These are phyloP conservation scores for Paraleonurus japonicus DNA, from an alignment of 257 asterid genomes.

Conservation along the genomic window DNA sequence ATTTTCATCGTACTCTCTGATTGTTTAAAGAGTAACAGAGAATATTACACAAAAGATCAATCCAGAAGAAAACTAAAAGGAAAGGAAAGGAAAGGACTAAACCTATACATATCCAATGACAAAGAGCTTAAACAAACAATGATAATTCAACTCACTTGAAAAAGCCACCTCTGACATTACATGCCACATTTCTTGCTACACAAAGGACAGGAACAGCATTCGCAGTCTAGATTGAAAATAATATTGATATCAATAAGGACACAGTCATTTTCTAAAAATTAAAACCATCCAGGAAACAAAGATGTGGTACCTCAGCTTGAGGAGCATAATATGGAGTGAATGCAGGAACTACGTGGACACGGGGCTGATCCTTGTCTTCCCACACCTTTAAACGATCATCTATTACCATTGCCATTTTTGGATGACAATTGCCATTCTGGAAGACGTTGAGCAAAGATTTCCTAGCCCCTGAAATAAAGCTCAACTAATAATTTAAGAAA, in stretches of 20 bases:
- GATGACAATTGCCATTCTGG: conserved; percentile 89
- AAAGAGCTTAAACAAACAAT: conserved; percentile 18
- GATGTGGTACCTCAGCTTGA: conserved; percentile 85
- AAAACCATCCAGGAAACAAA: conserved; percentile 20
- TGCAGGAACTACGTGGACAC: conserved; percentile 97
- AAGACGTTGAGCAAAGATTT: conserved; percentile 90
- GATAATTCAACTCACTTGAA: conserved; percentile 65
- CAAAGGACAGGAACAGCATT: conserved; percentile 92
- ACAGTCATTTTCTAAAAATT: conserved; percentile 4
- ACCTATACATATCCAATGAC: neutral
- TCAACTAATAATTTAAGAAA: neutral
- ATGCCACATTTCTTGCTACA: conserved; percentile 98
- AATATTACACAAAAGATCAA: conserved; percentile 13
- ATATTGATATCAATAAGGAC: conserved; percentile 5
- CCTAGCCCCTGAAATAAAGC: conserved; percentile 59
- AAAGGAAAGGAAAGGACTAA: neutral
- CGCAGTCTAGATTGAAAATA: conserved; percentile 52
- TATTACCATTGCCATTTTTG: conserved; percentile 97
- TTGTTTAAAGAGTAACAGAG: conserved; percentile 7
- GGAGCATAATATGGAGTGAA: conserved; percentile 99
- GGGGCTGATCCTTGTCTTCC: conserved; percentile 98
- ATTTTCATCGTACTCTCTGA: conserved; percentile 87
- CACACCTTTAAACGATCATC: conserved; percentile 96
- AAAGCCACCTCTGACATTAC: conserved; percentile 95
- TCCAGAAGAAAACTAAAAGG: conserved; percentile 3